Evolutionary conservation across 2,329 filamentous ascomycete genomes (phyloP).

Genomic region (Malbranchea cinnamomea): DNA sequence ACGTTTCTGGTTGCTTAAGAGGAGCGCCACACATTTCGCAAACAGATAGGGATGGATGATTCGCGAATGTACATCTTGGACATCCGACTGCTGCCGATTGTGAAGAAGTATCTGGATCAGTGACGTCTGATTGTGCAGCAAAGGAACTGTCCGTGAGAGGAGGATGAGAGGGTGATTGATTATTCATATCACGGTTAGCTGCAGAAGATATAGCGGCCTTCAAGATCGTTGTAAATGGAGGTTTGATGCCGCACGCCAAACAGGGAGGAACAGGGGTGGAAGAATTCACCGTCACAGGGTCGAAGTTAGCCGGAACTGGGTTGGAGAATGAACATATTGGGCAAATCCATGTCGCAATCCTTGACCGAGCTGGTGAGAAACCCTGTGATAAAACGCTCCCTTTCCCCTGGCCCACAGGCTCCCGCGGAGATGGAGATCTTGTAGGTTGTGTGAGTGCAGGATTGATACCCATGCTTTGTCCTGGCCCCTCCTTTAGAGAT

Average conservation of each 20-base stretch:
- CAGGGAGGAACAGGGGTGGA: slow-evolving; percentile 75
- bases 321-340: slow-evolving; percentile 94
- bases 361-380: too few species aligned
- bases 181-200: slow-evolving; percentile 28
- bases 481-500: slow-evolving; percentile 50
- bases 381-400: too few species aligned
- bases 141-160: slow-evolving; percentile 2
- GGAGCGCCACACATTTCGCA: slow-evolving; percentile 88
- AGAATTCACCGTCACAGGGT: slow-evolving; percentile 63
- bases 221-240: slow-evolving; percentile 62
- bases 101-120: slow-evolving; percentile 2
- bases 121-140: slow-evolving; percentile 5
- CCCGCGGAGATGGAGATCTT: too few species aligned
- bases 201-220: slow-evolving; percentile 71
- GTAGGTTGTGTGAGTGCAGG: slow-evolving; percentile 22
- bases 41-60: slow-evolving; percentile 69
- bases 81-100: slow-evolving; percentile 35
- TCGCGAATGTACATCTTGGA: slow-evolving; percentile 82
- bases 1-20: slow-evolving; percentile 41
- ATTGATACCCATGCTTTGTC: slow-evolving; percentile 37
- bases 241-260: slow-evolving; percentile 85
- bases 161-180: neutral
- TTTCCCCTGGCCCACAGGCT: too few species aligned
- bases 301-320: slow-evolving; percentile 82
- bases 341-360: slow-evolving; percentile 87